These are phyloP conservation scores for Cladosporium sp. DNA, from an alignment of 2,329 filamentous ascomycete genomes.

Conservation along the genomic window DNA sequence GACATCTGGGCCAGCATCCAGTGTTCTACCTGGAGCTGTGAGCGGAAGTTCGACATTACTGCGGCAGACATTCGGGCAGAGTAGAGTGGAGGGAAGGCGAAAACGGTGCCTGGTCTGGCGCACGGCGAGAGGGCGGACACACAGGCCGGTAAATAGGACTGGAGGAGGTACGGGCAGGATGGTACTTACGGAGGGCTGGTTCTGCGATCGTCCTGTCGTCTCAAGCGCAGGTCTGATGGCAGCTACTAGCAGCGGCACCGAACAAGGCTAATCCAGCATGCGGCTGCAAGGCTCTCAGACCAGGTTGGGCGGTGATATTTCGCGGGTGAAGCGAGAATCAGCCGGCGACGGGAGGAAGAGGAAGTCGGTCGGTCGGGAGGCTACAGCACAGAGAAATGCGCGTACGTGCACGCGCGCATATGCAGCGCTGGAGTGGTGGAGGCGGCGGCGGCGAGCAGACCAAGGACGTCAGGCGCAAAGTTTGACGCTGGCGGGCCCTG, in stretches of 20 bases:
- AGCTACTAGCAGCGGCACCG: conserved; percentile 12
- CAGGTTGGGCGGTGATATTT: conserved; percentile 12
- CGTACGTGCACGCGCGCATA: conserved; percentile 3
- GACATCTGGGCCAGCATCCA: conserved; percentile 35
- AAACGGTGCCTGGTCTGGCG: conserved; percentile 6
- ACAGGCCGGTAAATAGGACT: conserved; percentile 6
- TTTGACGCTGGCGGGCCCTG: neutral
- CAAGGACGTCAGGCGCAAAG: conserved; percentile 9
- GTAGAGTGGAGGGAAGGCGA: conserved; percentile 2
- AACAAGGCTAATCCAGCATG: conserved; percentile 11
- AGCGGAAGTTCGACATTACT: conserved; percentile 31
- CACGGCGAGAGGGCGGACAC: neutral
- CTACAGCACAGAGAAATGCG: neutral
- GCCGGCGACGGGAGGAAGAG: conserved; percentile 8
- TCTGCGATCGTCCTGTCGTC: conserved; percentile 9
- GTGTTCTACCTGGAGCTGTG: conserved; percentile 31
- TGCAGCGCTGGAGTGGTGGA: conserved; percentile 2
- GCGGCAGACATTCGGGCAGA: conserved; percentile 26
- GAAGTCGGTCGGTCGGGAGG: conserved; percentile 6
- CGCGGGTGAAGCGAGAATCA: conserved; percentile 12
- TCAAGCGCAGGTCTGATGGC: conserved; percentile 10
- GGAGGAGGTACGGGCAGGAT: conserved; percentile 7
- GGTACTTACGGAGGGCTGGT: conserved; percentile 10
- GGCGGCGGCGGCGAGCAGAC: neutral
- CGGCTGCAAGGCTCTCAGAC: conserved; percentile 12